These are phyloP conservation scores for Mycena filopes DNA, from an alignment of 768 basidiomycete species.

Conservation along the genomic window DNA sequence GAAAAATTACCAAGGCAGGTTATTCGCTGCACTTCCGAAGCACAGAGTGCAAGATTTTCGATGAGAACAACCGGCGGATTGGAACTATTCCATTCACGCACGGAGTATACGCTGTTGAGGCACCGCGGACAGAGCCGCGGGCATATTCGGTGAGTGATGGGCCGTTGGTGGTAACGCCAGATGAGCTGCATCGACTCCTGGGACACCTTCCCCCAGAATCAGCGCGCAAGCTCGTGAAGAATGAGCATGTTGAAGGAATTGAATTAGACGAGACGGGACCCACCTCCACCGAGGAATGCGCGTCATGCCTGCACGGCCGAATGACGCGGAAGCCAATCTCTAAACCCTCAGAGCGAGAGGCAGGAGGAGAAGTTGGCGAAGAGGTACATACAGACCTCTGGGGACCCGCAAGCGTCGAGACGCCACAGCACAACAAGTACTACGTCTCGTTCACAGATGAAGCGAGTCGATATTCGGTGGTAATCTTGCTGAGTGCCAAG, in stretches of 20 bases:
- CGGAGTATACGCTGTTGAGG: neutral
- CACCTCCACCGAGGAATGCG: neutral
- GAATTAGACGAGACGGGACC: neutral
- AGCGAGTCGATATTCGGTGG: neutral
- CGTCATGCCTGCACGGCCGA: neutral
- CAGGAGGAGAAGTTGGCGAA: neutral
- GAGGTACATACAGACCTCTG: neutral
- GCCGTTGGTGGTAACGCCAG: neutral
- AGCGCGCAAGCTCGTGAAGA: neutral
- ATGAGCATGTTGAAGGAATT: neutral
- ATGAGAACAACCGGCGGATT: neutral
- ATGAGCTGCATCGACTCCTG: neutral
- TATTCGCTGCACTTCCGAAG: neutral
- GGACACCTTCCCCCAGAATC: neutral
- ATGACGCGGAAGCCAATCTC: neutral
- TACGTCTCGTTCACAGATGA: neutral
- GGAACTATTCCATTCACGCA: neutral
- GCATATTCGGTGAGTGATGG: neutral
- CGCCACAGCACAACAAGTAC: neutral
- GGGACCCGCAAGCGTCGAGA: neutral
- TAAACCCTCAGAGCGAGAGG: neutral
- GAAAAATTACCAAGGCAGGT: neutral
- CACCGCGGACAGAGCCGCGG: neutral
- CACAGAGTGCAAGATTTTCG: neutral
- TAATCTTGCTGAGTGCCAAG: neutral